Evolutionary conservation across 225 moss, liverwort and hornwort genomes (phyloP).

Genomic region (Pseudoscleropodium purum): DNA sequence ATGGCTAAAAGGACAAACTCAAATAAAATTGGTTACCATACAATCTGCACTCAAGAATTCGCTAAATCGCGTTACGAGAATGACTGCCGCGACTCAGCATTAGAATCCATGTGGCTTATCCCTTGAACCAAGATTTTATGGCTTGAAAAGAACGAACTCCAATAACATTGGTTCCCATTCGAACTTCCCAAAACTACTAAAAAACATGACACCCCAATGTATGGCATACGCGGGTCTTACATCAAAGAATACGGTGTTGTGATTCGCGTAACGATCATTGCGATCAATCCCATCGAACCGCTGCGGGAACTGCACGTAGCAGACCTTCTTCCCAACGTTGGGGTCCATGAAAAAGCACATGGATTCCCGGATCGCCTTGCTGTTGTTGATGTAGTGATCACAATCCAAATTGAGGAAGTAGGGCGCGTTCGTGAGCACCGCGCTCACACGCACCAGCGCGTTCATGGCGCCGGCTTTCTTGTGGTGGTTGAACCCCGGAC

Average conservation of each 20-base stretch:
- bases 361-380: slow-evolving; percentile 76
- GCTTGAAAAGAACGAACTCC: neutral
- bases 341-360: slow-evolving; percentile 98
- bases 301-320: slow-evolving; percentile 93
- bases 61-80: too few species aligned
- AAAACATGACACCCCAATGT: neutral
- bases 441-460: slow-evolving; percentile 72
- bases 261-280: slow-evolving; percentile 92
- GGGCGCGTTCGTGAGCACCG: slow-evolving; percentile 84
- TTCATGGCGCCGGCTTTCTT: slow-evolving; percentile 98
- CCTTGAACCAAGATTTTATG: neutral
- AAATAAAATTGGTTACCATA: neutral
- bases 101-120: neutral
- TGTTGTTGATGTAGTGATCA: slow-evolving; percentile 97
- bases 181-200: neutral
- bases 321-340: slow-evolving; percentile 53
- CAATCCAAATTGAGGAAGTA: slow-evolving; percentile 88
- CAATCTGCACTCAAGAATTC: slow-evolving; percentile 22
- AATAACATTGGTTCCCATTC: too few species aligned
- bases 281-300: slow-evolving; percentile 92
- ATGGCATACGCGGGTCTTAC: slow-evolving; percentile 3
- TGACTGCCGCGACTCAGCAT: neutral
- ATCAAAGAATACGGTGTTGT: slow-evolving; percentile 94
- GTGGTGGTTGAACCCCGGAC: slow-evolving; percentile 89
- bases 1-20: neutral